phyloP scores from a whole-genome alignment of 257 asterid species.

The Fraxinus anomala region DNA sequence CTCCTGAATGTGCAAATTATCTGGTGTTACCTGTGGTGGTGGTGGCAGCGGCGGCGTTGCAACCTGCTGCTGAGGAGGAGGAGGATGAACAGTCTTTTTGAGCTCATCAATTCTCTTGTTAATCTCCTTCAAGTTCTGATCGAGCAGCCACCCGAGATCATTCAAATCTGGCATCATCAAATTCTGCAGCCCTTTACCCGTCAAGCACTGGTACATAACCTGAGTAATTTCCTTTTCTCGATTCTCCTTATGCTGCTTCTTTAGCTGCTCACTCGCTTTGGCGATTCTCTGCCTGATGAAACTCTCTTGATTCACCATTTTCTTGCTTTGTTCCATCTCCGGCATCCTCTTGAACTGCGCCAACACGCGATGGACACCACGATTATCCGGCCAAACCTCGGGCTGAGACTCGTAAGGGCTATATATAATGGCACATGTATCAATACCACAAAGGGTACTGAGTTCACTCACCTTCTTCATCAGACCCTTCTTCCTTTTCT shows the following conservation, averaged over 20 bases:
- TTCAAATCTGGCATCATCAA: constrained; percentile 52
- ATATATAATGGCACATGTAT: constrained; percentile 73
- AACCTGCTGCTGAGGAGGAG: not conserved
- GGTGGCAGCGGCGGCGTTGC: not conserved
- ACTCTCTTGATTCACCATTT: constrained; percentile 80
- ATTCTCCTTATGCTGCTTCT: constrained; percentile 69
- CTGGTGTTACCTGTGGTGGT: not conserved
- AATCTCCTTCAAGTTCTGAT: constrained; percentile 63
- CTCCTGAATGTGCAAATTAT: constrained; percentile 6
- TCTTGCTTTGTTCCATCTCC: constrained; percentile 91
- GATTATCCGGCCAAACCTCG: constrained; percentile 64
- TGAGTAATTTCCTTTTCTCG: constrained; percentile 69
- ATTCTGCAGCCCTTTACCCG: constrained; percentile 54
- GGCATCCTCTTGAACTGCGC: constrained; percentile 80
- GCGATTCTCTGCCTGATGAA: constrained; percentile 61
- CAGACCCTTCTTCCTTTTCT: constrained; percentile 77
- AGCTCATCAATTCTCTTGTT: constrained; percentile 54
- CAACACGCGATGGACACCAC: constrained; percentile 61
- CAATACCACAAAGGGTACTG: constrained; percentile 81
- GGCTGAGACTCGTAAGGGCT: constrained; percentile 71
- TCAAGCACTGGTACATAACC: constrained; percentile 64
- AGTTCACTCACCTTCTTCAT: constrained; percentile 81
- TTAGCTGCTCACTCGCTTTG: constrained; percentile 66
- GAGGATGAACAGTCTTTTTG: constrained; percentile 35
- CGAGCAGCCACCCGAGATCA: constrained; percentile 67